phyloP scores from a whole-genome alignment of 2,329 filamentous ascomycete genomes.

The Trichoderma hamatum region DNA sequence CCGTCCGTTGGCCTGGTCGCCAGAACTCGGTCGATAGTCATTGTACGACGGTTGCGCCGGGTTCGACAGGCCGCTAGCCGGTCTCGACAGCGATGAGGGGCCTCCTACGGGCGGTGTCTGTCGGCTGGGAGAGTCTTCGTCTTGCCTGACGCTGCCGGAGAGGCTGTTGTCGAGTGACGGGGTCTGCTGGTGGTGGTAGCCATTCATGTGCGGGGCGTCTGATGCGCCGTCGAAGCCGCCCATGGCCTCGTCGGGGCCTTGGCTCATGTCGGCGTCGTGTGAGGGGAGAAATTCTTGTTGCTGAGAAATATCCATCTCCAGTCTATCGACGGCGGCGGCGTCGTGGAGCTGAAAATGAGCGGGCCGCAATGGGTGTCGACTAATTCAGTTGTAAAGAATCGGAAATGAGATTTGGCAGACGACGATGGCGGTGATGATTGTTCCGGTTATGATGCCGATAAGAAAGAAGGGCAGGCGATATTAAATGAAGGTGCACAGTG shows the following conservation, averaged over 20 bases:
- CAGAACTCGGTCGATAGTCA: slow-evolving; percentile 50
- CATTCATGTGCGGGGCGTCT: slow-evolving; percentile 44
- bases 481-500: slow-evolving; percentile 1
- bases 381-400: slow-evolving; percentile 55
- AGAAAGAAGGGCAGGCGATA: neutral
- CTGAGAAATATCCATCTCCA: slow-evolving; percentile 46
- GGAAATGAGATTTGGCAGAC: slow-evolving; percentile 29
- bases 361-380: slow-evolving; percentile 42
- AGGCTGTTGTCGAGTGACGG: slow-evolving; percentile 56
- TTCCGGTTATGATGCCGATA: slow-evolving; percentile 20
- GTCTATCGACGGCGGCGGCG: slow-evolving; percentile 52
- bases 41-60: slow-evolving; percentile 44
- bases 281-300: slow-evolving; percentile 22
- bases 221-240: slow-evolving; percentile 54
- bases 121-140: slow-evolving; percentile 48
- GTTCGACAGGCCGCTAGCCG: slow-evolving; percentile 59
- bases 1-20: slow-evolving; percentile 51
- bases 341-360: slow-evolving; percentile 31
- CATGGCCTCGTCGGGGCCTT: slow-evolving; percentile 50
- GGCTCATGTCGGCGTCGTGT: slow-evolving; percentile 15
- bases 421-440: slow-evolving; percentile 26
- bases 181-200: slow-evolving; percentile 48
- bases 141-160: slow-evolving; percentile 44
- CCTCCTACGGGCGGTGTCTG: slow-evolving; percentile 53
- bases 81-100: slow-evolving; percentile 54